Evolutionary conservation across 495 filamentous ascomycete species (phyloP), one percentile per base, ranked within the genome.

Genomic region (Penicillium psychrofluorescens): DNA sequence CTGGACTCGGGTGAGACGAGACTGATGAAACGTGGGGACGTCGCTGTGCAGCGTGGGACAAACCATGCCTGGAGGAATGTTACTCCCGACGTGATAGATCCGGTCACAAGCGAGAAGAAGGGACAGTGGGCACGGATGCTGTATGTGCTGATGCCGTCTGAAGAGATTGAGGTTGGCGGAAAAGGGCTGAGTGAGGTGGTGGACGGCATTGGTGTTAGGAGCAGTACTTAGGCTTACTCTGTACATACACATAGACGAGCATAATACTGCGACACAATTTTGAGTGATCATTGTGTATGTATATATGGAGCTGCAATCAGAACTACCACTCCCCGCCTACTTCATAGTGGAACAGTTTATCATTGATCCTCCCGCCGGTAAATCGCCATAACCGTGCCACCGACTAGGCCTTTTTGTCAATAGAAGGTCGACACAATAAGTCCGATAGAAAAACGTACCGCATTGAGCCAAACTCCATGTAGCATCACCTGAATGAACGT

Each of bases 1-100:
- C 76, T 70, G 36, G 84, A 89, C 59, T 75, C 78, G 0, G 73
- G 69, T n/a, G 66, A 72, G 4, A 78, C 77, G 45, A 79, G 80
- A 38, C 51, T 80, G 50, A 42, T 88, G 64, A 75, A 82, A 51
- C 82, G 83, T 35, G 78, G 81, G 15, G 85, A 90, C 57, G 78
- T 85, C 12, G 83, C 85, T 44, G 63, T 86, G 51, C 76, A 88
- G 36, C 74, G 83, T 45, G 75, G 76, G 36, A 70, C 68, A 13
- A 68, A 62, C 54, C 68, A 72, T 52, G 67, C 55, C n/a, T 72
- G 68, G 68, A 36, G 56, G 22, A 72, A 72, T 51, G 59, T 62
- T 2, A 60, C 55, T 0, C 68, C 71, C 32, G 43, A 60, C 44
- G 40, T 34, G 41, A 40, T 47, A 27, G 45, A 48, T 11, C 43